These are phyloP conservation scores for Vigna hirtella DNA, from an alignment of 306 rosid species.

Conservation along the genomic window DNA sequence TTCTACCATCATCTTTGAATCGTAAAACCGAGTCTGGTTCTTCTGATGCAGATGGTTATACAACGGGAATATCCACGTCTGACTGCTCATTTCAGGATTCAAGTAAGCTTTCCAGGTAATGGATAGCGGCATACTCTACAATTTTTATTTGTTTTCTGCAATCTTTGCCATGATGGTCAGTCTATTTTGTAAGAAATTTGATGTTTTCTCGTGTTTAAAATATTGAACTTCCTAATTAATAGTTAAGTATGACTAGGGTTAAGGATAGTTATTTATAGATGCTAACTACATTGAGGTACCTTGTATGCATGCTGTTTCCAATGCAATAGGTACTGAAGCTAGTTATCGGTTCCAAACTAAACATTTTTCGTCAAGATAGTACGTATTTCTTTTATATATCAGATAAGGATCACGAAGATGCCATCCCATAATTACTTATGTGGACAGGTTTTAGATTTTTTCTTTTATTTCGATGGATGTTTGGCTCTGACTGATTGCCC, in stretches of 20 bases:
- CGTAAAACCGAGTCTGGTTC: conserved; percentile 53
- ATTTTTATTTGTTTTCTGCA: not conserved
- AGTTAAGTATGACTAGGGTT: not conserved
- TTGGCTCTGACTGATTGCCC: conserved; percentile 14
- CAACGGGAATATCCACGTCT: conserved; percentile 54
- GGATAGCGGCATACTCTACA: conserved; percentile 24
- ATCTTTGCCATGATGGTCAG: conserved; percentile 5
- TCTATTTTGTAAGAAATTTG: conserved; percentile 13
- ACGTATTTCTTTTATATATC: conserved; percentile 9
- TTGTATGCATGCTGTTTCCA: conserved; percentile 8
- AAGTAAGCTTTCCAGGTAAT: conserved; percentile 57
- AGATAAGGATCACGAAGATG: conserved; percentile 26
- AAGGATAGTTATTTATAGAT: not conserved
- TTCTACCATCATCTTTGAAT: conserved; percentile 51
- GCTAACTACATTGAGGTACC: not conserved
- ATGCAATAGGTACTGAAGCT: not conserved
- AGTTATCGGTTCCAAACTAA: conserved; percentile 1
- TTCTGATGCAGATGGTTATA: conserved; percentile 46
- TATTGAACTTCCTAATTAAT: conserved; percentile 23
- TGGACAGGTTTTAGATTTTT: conserved; percentile 8
- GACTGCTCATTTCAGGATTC: conserved; percentile 56
- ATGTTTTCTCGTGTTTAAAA: conserved; percentile 19
- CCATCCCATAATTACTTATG: not conserved
- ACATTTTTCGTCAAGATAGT: conserved; percentile 1
- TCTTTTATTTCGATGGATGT: not conserved